phyloP scores from a whole-genome alignment of 352 stramenopile genomes.

The Pythium volutum region DNA sequence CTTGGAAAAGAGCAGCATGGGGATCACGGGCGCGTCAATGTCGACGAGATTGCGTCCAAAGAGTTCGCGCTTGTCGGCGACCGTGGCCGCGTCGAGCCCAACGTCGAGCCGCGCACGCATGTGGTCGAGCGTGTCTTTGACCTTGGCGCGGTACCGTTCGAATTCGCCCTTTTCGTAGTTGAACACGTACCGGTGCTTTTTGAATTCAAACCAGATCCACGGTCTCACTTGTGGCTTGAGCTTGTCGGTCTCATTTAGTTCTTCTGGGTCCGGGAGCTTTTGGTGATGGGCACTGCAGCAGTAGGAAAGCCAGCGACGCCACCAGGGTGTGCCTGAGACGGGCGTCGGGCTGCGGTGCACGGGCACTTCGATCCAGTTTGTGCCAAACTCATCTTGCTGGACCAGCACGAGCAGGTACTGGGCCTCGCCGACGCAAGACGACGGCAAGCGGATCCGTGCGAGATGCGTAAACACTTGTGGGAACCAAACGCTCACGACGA shows the following conservation, averaged over 20 bases:
- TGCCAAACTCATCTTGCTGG: conserved; percentile 31
- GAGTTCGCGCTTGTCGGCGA: conserved; percentile 26
- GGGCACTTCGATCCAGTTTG: conserved; percentile 39
- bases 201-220: conserved; percentile 67
- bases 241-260: background rate
- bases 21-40: conserved; percentile 34
- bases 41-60: conserved; percentile 46
- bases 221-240: background rate
- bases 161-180: conserved; percentile 47
- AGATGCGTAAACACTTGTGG: conserved; percentile 63
- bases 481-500: conserved; percentile 55
- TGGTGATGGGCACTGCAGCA: background rate
- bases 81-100: conserved; percentile 25
- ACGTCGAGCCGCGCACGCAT: conserved; percentile 26
- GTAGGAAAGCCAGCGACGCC: background rate
- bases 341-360: conserved; percentile 21
- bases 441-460: conserved; percentile 29
- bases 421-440: conserved; percentile 28
- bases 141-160: conserved; percentile 45
- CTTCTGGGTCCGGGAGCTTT: background rate
- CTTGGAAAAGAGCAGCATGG: conserved; percentile 48
- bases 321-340: background rate
- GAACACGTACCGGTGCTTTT: conserved; percentile 61
- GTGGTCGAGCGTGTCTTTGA: conserved; percentile 24
- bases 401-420: conserved; percentile 48